These are phyloP conservation scores for Eucalyptus cloeziana DNA, from an alignment of 345 rosid genomes.

Conservation along the genomic window DNA sequence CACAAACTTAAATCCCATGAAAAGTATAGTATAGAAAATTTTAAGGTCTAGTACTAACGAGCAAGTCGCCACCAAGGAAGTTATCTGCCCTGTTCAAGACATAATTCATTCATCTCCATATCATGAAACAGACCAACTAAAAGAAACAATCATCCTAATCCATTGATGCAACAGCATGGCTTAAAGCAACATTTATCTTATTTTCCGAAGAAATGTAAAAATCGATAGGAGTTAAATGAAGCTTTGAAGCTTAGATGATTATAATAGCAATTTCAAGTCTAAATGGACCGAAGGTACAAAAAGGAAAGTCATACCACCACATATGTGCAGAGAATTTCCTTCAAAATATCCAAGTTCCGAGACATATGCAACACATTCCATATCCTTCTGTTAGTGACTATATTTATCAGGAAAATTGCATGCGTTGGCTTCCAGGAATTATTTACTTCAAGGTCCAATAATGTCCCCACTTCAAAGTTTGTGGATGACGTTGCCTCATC, in stretches of 20 bases:
- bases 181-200: neutral
- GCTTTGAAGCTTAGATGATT: neutral
- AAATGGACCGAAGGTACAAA: neutral
- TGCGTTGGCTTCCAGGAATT: neutral
- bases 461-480: conserved; percentile 3
- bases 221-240: neutral
- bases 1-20: neutral
- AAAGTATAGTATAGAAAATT: neutral
- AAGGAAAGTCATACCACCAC: conserved; percentile 5
- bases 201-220: neutral
- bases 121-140: neutral
- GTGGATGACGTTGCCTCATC: neutral
- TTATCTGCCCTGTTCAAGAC: neutral
- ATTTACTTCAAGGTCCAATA: neutral
- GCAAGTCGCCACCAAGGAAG: neutral
- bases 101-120: neutral
- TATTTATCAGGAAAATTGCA: conserved; percentile 12
- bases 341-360: conserved; percentile 2
- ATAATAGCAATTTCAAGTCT: neutral
- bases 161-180: neutral
- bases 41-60: neutral
- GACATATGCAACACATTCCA: conserved; percentile 19
- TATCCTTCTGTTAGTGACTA: conserved; percentile 16
- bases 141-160: neutral
- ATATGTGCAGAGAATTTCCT: conserved; percentile 2